Conservation (phyloP, 2,329 filamentous ascomycete genomes). For the Clonostachys sp. region DNA sequence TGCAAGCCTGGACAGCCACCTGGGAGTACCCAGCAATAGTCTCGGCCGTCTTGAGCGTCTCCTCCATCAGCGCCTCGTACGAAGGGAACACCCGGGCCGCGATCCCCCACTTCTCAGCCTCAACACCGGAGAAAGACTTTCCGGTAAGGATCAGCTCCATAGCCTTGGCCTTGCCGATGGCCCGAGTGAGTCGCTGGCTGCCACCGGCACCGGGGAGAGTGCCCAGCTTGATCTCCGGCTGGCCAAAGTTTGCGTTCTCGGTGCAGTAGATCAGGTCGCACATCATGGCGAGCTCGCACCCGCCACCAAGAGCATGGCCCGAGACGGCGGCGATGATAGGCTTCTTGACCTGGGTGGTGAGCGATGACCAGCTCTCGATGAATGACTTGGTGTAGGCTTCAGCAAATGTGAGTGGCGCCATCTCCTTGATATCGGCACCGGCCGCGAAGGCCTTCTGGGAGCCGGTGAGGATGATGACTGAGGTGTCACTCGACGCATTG, state of each 20-base stretch:
- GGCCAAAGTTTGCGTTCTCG: slow-evolving; percentile 81
- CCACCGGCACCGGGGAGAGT: slow-evolving; percentile 90
- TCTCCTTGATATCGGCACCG: slow-evolving; percentile 98
- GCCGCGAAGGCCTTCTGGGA: slow-evolving; percentile 89
- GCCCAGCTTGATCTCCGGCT: slow-evolving; percentile 95
- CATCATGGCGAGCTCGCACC: slow-evolving; percentile 97
- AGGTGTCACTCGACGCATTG: slow-evolving; percentile 64
- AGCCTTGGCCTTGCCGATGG: slow-evolving; percentile 76
- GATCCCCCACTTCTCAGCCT: slow-evolving; percentile 88
- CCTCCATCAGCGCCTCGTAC: slow-evolving; percentile 78
- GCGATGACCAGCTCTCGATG: slow-evolving; percentile 89
- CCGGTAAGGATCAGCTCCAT: slow-evolving; percentile 93
- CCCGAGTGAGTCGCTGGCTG: slow-evolving; percentile 80
- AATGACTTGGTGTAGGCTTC: slow-evolving; percentile 86
- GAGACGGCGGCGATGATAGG: slow-evolving; percentile 93
- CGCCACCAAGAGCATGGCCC: slow-evolving; percentile 89
- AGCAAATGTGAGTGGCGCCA: slow-evolving; percentile 87
- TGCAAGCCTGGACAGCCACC: slow-evolving; percentile 83
- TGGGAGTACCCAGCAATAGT: slow-evolving; percentile 83
- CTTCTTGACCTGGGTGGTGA: slow-evolving; percentile 83
- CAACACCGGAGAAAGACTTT: slow-evolving; percentile 74
- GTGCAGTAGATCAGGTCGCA: slow-evolving; percentile 93
- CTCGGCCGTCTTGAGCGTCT: slow-evolving; percentile 76
- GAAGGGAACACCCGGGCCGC: slow-evolving; percentile 77
- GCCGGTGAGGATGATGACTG: slow-evolving; percentile 81